Evolutionary conservation across 2,329 filamentous ascomycete species (phyloP).

Genomic region (Thelonectria olida): DNA sequence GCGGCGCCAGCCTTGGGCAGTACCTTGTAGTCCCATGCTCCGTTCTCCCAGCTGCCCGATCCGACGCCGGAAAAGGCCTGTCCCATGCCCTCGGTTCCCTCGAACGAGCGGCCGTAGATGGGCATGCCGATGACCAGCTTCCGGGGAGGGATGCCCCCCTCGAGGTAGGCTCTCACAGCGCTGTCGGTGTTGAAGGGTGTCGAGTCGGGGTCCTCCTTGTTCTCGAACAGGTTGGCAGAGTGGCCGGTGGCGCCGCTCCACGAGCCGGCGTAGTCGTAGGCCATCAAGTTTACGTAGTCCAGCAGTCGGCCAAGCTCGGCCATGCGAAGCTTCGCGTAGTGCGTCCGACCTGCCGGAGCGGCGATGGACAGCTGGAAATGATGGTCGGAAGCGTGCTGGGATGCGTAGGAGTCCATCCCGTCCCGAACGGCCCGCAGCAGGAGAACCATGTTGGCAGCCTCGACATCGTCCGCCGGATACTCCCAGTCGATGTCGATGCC

Average conservation of each 20-base stretch:
- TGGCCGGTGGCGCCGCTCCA: constrained; percentile 73
- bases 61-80: constrained; percentile 65
- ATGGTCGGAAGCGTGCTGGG: constrained; percentile 48
- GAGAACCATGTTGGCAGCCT: constrained; percentile 52
- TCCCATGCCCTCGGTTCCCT: constrained; percentile 42
- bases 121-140: constrained; percentile 84
- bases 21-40: constrained; percentile 82
- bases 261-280: constrained; percentile 77
- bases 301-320: constrained; percentile 55
- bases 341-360: constrained; percentile 54
- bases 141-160: constrained; percentile 64
- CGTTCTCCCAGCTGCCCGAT: constrained; percentile 74
- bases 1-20: constrained; percentile 70
- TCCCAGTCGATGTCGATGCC: constrained; percentile 55
- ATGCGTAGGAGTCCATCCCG: constrained; percentile 57
- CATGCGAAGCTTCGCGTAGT: constrained; percentile 60
- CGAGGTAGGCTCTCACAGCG: constrained; percentile 72
- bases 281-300: constrained; percentile 72
- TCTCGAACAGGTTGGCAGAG: constrained; percentile 74
- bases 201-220: constrained; percentile 57
- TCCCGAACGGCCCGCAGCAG: constrained; percentile 52
- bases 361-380: constrained; percentile 63
- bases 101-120: constrained; percentile 79
- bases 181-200: constrained; percentile 75
- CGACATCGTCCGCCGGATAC: constrained; percentile 45